These are phyloP conservation scores for Lagerstroemia speciosa DNA, from an alignment of 345 rosid genomes.

Conservation along the genomic window DNA sequence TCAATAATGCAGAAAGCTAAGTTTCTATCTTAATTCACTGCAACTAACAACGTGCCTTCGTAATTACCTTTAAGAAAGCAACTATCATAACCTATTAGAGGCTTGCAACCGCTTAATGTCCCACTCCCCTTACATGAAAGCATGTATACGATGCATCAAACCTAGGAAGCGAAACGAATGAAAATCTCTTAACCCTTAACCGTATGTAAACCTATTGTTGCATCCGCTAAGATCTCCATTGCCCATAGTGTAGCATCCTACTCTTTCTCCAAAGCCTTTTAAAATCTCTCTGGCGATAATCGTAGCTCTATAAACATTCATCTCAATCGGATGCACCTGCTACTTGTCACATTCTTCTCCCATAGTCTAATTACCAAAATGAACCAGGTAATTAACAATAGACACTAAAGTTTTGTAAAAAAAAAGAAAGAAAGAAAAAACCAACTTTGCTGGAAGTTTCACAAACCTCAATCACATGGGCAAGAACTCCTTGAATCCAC, in stretches of 20 bases:
- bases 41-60: background rate
- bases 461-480: too few relatives aligned
- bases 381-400: too few relatives aligned
- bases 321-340: background rate
- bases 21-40: background rate
- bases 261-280: background rate
- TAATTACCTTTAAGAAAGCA: background rate
- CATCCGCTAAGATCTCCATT: background rate
- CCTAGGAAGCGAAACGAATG: too few relatives aligned
- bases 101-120: background rate
- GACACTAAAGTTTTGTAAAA: too few relatives aligned
- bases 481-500: too few relatives aligned
- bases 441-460: too few relatives aligned
- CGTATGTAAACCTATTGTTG: background rate
- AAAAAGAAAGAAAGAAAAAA: too few relatives aligned
- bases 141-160: background rate
- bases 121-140: background rate
- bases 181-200: background rate
- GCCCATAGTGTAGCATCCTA: background rate
- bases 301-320: background rate
- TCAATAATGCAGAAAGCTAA: background rate
- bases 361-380: too few relatives aligned
- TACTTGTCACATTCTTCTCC: too few relatives aligned
- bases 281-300: background rate
- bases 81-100: background rate